phyloP scores from a whole-genome alignment of 257 asterid genomes.

The Thymus quinquecostatus region DNA sequence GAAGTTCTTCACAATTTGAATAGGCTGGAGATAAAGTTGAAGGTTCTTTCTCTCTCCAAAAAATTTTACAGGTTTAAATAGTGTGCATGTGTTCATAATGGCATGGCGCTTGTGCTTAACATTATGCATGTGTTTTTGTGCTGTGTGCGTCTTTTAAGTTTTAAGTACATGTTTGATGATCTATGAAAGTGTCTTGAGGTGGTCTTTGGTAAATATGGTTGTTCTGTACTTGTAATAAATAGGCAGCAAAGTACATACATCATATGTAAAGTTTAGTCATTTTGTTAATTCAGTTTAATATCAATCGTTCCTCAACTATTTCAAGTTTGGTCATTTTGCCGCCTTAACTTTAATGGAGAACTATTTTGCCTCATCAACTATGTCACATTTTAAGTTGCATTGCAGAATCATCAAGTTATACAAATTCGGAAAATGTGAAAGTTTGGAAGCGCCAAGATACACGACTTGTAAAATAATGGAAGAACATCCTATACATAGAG shows the following conservation, averaged over 20 bases:
- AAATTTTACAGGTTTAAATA: neutral
- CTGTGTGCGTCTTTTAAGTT: neutral
- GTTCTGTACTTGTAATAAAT: neutral
- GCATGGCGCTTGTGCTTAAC: neutral
- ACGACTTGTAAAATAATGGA: neutral
- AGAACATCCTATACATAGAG: neutral
- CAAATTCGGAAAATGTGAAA: neutral
- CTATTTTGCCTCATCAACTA: neutral
- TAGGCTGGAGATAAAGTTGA: conserved; percentile 81
- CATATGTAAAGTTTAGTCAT: neutral
- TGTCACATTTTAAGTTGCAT: neutral
- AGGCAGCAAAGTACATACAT: neutral
- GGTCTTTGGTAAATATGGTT: neutral
- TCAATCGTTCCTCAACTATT: neutral
- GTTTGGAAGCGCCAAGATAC: neutral
- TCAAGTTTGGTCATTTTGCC: neutral
- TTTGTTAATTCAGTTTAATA: neutral
- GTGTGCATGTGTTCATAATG: conserved; percentile 13
- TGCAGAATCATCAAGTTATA: neutral
- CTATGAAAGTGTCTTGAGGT: neutral
- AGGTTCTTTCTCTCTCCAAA: conserved; percentile 45
- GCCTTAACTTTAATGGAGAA: neutral
- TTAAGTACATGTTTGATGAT: neutral
- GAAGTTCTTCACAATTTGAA: conserved; percentile 69
- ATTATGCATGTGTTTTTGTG: neutral